phyloP scores from a whole-genome alignment of 805 yeast genomes.

The Ogataea trehalophila region DNA sequence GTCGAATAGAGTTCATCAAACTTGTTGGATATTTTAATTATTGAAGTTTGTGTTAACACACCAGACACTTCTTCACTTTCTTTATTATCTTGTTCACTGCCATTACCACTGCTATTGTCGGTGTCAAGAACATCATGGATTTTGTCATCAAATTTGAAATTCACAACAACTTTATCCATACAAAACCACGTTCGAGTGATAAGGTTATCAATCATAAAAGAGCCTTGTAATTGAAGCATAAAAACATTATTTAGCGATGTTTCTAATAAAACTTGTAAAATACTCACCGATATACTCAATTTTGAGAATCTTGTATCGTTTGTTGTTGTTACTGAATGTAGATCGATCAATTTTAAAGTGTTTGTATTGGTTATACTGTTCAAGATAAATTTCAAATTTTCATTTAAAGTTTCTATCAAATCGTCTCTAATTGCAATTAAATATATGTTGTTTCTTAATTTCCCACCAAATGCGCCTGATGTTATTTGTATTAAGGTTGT shows the following conservation, averaged over 20 bases:
- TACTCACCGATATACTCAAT: constrained; percentile 23
- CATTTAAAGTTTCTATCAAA: constrained; percentile 18
- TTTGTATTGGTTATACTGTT: constrained; percentile 24
- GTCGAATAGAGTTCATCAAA: constrained; percentile 27
- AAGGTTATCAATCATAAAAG: constrained; percentile 20
- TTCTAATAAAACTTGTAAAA: constrained; percentile 24
- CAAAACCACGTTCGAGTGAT: constrained; percentile 30
- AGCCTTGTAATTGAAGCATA: constrained; percentile 17
- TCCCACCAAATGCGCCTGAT: constrained; percentile 16
- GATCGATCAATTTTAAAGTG: constrained; percentile 11
- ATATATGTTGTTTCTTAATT: constrained; percentile 20
- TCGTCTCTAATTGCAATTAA: constrained; percentile 18
- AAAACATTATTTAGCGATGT: constrained; percentile 16
- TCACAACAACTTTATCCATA: constrained; percentile 26
- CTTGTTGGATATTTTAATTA: constrained; percentile 10
- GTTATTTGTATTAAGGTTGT: constrained; percentile 20
- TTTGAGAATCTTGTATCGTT: constrained; percentile 21
- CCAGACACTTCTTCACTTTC: constrained; percentile 3
- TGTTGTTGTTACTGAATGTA: constrained; percentile 11
- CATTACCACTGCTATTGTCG: neutral
- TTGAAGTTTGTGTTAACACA: constrained; percentile 17
- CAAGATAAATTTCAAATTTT: constrained; percentile 19
- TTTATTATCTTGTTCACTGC: constrained; percentile 8
- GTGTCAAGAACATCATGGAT: constrained; percentile 3
- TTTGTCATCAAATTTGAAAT: constrained; percentile 17